Percentiles rank a stretch among this genome's conserved stretches.
Evolutionary conservation across 345 rosid species (phyloP).

Genomic region (Luvunga scandens): DNA sequence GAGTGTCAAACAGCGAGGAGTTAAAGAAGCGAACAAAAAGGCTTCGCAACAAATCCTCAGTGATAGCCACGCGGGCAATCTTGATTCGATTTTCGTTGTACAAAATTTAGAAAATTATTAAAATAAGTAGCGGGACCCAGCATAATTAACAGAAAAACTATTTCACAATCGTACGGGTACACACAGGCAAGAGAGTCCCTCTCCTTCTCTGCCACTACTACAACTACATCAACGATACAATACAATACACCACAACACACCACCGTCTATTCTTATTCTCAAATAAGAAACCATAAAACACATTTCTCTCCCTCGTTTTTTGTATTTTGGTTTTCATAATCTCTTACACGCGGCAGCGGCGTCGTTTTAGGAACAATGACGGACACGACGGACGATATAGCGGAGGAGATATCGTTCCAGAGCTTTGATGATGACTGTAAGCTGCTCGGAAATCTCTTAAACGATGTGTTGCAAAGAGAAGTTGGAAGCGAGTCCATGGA

Average conservation of each 20-base stretch:
- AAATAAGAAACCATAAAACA: neutral
- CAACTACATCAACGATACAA: neutral
- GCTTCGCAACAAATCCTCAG: neutral
- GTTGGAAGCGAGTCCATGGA: constrained; percentile 64
- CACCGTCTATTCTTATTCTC: neutral
- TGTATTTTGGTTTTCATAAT: neutral
- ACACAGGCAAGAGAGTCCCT: neutral
- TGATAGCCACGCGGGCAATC: neutral
- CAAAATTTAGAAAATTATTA: neutral
- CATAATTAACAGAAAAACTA: neutral
- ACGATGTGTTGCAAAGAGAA: constrained; percentile 84
- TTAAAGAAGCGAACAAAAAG: neutral
- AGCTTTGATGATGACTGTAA: constrained; percentile 93
- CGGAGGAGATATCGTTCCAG: constrained; percentile 91
- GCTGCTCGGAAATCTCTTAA: constrained; percentile 75
- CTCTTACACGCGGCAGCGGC: neutral
- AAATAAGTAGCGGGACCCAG: neutral
- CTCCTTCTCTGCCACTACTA: constrained; percentile 13
- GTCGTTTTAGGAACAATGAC: constrained; percentile 50
- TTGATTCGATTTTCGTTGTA: neutral
- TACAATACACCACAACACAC: neutral
- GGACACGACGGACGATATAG: constrained; percentile 93
- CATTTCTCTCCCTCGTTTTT: neutral
- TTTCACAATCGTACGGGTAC: neutral
- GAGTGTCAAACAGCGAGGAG: neutral